These are phyloP conservation scores for Apodospora peruviana DNA, from an alignment of 495 filamentous ascomycete genomes.

Conservation along the genomic window DNA sequence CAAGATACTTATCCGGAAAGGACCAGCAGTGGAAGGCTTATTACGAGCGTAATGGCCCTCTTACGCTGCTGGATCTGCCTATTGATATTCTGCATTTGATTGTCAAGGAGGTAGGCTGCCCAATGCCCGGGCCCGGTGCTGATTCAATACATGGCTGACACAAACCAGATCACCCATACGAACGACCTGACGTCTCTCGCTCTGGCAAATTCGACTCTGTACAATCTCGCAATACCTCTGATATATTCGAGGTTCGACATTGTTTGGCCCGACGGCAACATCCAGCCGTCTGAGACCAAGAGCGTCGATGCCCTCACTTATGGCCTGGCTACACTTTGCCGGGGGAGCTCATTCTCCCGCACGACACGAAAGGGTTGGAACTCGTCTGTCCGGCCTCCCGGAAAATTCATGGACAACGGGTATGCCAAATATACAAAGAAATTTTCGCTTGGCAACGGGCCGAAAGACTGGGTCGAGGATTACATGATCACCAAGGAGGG, in stretches of 20 bases:
- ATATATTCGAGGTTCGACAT: slow-evolving; percentile 95
- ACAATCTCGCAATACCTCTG: slow-evolving; percentile 71
- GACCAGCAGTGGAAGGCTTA: slow-evolving; percentile 35
- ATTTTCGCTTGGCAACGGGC: slow-evolving; percentile 88
- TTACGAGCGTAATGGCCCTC: slow-evolving; percentile 26
- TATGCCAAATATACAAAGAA: slow-evolving; percentile 83
- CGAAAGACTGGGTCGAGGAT: slow-evolving; percentile 73
- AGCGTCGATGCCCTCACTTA: slow-evolving; percentile 91
- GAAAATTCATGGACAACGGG: slow-evolving; percentile 52
- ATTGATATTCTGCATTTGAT: slow-evolving; percentile 84
- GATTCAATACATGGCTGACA: no score
- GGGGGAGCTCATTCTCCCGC: slow-evolving; percentile 69
- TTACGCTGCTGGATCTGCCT: slow-evolving; percentile 71
- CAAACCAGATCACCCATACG: slow-evolving; percentile 81
- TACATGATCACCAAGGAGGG: slow-evolving; percentile 85
- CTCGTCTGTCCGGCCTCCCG: slow-evolving; percentile 2
- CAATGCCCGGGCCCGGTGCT: no score
- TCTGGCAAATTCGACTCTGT: slow-evolving; percentile 77
- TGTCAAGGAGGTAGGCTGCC: slow-evolving; percentile 75
- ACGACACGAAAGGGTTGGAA: slow-evolving; percentile 27
- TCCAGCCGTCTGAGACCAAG: slow-evolving; percentile 57
- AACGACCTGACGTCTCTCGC: slow-evolving; percentile 84
- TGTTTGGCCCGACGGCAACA: slow-evolving; percentile 77
- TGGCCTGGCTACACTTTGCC: slow-evolving; percentile 78
- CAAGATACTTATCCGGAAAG: slow-evolving; percentile 33